Evolutionary conservation across 495 filamentous ascomycete species (phyloP).

Genomic region (Xylaria grammica): DNA sequence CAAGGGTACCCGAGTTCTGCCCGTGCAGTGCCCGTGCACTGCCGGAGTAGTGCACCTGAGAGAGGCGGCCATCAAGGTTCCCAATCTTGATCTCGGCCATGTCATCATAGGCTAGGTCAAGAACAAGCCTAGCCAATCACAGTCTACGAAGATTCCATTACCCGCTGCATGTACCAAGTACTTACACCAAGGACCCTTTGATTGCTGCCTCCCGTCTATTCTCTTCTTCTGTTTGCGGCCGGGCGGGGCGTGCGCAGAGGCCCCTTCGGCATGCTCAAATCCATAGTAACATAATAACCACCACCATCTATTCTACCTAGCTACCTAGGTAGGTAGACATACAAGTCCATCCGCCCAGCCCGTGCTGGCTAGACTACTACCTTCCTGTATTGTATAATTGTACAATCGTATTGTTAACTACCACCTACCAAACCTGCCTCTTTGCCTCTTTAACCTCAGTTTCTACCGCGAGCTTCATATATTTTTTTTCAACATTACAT

Average conservation of each 20-base stretch:
- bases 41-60: too few species aligned
- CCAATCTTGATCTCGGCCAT: neutral
- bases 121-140: slow-evolving; percentile 15
- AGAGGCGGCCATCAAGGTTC: slow-evolving; percentile 23
- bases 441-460: too few species aligned
- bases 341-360: too few species aligned
- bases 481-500: neutral
- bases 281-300: neutral
- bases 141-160: neutral
- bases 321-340: too few species aligned
- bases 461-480: too few species aligned
- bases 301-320: too few species aligned
- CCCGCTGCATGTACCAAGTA: too few species aligned
- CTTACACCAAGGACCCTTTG: slow-evolving; percentile 1
- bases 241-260: neutral
- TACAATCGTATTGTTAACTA: slow-evolving; percentile 3
- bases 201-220: neutral
- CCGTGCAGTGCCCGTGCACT: too few species aligned
- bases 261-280: slow-evolving; percentile 6
- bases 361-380: too few species aligned
- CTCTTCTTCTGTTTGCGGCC: slow-evolving; percentile 11
- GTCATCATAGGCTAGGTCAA: slow-evolving; percentile 2
- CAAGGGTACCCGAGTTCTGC: neutral
- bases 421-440: too few species aligned
- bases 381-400: neutral